A percentile compares a stretch with the other conserved stretches of the same genome.
These are phyloP conservation scores for Erigeron philadelphicus DNA, from an alignment of 140 eudicot species.

Conservation along the genomic window DNA sequence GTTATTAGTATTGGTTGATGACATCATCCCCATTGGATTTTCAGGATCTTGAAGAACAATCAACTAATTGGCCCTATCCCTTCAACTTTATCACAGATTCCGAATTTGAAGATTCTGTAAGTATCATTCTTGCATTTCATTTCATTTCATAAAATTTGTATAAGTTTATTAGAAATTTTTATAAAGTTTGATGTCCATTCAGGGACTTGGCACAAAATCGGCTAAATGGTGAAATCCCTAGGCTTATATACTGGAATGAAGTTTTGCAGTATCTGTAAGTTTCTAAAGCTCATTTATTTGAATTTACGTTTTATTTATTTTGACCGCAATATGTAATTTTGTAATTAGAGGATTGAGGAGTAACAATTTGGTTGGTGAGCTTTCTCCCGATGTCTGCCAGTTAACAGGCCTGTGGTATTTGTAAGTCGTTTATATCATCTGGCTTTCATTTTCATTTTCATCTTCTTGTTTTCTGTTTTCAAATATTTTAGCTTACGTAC, in stretches of 20 bases:
- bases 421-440: slow-evolving; percentile 42
- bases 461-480: not conserved
- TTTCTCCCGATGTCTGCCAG: slow-evolving; percentile 91
- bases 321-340: slow-evolving; percentile 6
- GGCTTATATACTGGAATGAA: slow-evolving; percentile 94
- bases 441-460: not conserved
- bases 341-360: slow-evolving; percentile 73
- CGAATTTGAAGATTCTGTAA: slow-evolving; percentile 78
- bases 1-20: not conserved
- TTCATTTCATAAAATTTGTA: not conserved
- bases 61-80: slow-evolving; percentile 86
- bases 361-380: slow-evolving; percentile 67
- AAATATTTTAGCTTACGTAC: not conserved
- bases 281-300: not conserved
- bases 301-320: not conserved
- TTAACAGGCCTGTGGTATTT: slow-evolving; percentile 96
- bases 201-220: slow-evolving; percentile 92
- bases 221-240: slow-evolving; percentile 86
- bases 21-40: slow-evolving; percentile 1
- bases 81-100: slow-evolving; percentile 96
- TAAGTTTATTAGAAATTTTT: not conserved
- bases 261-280: slow-evolving; percentile 91
- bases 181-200: slow-evolving; percentile 1
- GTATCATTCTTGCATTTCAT: slow-evolving; percentile 12
- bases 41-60: slow-evolving; percentile 76